Percentiles rank a stretch among this genome's conserved stretches.
Conservation (phyloP, 1,139 yeast species). For the Tardiomyces blankii region DNA sequence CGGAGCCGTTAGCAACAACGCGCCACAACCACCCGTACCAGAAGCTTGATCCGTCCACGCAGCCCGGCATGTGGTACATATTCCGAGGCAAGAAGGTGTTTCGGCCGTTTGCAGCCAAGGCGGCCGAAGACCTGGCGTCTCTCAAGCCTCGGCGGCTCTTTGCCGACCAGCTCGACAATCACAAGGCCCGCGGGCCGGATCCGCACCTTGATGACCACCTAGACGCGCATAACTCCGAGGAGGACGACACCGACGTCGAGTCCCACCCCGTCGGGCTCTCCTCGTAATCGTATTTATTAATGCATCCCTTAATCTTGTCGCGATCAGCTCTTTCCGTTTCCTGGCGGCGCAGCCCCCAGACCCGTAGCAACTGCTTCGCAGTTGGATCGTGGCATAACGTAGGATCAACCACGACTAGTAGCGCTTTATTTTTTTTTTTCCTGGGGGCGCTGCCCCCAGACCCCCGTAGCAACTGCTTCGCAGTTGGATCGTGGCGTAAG, state of each 20-base stretch:
- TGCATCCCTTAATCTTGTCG: background rate
- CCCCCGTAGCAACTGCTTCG: no score
- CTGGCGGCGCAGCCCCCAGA: no score
- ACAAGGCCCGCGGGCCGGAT: background rate
- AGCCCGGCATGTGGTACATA: constrained; percentile 28
- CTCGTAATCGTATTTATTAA: background rate
- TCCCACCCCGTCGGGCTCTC: background rate
- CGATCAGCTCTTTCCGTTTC: no score
- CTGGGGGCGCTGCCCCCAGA: no score
- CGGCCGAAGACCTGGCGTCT: constrained; percentile 5
- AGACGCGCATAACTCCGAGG: constrained; percentile 3
- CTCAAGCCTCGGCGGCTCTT: constrained; percentile 12
- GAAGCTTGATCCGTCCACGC: background rate
- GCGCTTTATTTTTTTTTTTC: no score
- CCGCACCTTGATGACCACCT: background rate
- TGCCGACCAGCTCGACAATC: constrained; percentile 4
- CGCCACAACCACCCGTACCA: background rate
- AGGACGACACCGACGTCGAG: constrained; percentile 17
- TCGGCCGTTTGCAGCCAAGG: constrained; percentile 23
- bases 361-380: no score
- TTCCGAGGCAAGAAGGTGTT: constrained; percentile 30
- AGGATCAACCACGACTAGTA: no score
- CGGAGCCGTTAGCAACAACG: background rate
- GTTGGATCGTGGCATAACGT: no score
- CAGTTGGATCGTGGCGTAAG: no score